Conservation (phyloP, 164 flowering plant genomes). For the Platanus orientalis region DNA sequence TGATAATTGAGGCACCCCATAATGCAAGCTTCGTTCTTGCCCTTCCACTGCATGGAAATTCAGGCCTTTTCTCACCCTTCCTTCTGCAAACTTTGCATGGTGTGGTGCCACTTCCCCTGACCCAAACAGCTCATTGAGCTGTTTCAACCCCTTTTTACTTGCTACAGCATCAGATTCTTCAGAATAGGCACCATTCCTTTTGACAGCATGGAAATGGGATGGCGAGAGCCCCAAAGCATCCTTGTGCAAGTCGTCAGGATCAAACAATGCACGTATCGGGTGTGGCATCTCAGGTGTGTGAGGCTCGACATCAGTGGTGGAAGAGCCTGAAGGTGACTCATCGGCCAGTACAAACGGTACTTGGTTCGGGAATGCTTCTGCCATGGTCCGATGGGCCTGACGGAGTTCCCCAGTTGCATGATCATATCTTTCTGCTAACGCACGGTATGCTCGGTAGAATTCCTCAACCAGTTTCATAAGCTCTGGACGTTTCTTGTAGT, state of each 20-base stretch:
- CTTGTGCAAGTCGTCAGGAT: conserved; percentile 46
- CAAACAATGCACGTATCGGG: conserved; percentile 31
- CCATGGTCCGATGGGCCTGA: conserved; percentile 82
- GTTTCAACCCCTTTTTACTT: conserved; percentile 49
- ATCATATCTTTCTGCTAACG: conserved; percentile 91
- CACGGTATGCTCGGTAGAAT: conserved; percentile 87
- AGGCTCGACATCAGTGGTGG: conserved; percentile 38
- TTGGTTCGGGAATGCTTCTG: conserved; percentile 76
- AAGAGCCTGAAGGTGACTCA: conserved; percentile 45
- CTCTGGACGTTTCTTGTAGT: conserved; percentile 92
- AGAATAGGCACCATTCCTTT: conserved; percentile 44
- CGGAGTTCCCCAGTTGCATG: conserved; percentile 83
- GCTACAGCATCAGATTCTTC: conserved; percentile 32
- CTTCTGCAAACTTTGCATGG: conserved; percentile 17
- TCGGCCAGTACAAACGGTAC: conserved; percentile 46
- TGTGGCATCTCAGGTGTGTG: conserved; percentile 51
- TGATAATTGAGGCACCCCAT: conserved; percentile 25
- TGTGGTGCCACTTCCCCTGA: conserved; percentile 21
- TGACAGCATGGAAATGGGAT: conserved; percentile 27
- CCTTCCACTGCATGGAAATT: conserved; percentile 23
- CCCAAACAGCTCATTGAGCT: conserved; percentile 30
- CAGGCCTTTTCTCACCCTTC: conserved; percentile 23
- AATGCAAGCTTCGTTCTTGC: conserved; percentile 19
- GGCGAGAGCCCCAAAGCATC: conserved; percentile 35
- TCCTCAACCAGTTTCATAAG: conserved; percentile 92